Evolutionary conservation across 495 filamentous ascomycete species (phyloP).

Genomic region (Tuber brumale): DNA sequence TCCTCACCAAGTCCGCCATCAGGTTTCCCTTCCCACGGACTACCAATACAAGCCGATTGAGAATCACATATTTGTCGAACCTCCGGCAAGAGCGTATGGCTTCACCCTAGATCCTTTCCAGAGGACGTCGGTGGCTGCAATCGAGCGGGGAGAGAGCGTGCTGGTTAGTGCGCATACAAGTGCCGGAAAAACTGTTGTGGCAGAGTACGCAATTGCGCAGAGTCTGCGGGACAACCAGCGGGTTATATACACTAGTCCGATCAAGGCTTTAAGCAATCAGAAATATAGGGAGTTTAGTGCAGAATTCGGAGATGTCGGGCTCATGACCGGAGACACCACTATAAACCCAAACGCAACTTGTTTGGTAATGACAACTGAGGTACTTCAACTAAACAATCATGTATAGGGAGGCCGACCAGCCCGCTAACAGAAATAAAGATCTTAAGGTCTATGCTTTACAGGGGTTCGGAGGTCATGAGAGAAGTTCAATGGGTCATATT

Average conservation of each 20-base stretch:
- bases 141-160: slow-evolving; percentile 90
- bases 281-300: slow-evolving; percentile 94
- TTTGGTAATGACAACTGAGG: slow-evolving; percentile 96
- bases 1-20: slow-evolving; percentile 95
- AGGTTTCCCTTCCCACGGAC: slow-evolving; percentile 87
- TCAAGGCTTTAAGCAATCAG: slow-evolving; percentile 97
- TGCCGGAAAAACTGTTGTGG: slow-evolving; percentile 96
- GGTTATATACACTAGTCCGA: slow-evolving; percentile 98
- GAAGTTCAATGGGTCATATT: slow-evolving; percentile 97
- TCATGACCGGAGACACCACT: slow-evolving; percentile 98
- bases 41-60: slow-evolving; percentile 91
- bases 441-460: slow-evolving; percentile 95
- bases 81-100: slow-evolving; percentile 72
- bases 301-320: slow-evolving; percentile 91
- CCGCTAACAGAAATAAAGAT: slow-evolving; percentile 49
- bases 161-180: slow-evolving; percentile 94
- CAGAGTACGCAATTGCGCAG: slow-evolving; percentile 97
- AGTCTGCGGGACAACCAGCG: slow-evolving; percentile 94
- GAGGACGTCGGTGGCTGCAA: slow-evolving; percentile 82
- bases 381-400: slow-evolving; percentile 27
- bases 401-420: background rate
- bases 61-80: slow-evolving; percentile 75
- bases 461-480: slow-evolving; percentile 97
- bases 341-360: slow-evolving; percentile 98
- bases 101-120: slow-evolving; percentile 98